These are phyloP conservation scores for Coemansia javaensis DNA, from an alignment of 192 early-diverging fungal genomes.

Conservation along the genomic window DNA sequence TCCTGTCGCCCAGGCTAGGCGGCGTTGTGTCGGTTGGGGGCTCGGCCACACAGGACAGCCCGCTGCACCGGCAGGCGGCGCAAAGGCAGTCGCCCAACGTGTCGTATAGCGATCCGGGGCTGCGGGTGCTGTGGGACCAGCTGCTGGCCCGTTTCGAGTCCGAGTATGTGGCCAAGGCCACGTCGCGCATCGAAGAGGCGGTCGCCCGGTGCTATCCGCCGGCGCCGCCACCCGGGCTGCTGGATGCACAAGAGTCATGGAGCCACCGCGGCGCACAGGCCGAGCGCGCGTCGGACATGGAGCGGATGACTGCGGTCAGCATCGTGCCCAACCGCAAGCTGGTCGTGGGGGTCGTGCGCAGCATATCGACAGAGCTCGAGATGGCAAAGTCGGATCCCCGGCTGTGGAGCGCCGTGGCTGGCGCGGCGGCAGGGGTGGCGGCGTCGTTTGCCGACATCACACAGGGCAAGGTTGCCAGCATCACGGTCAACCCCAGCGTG, in stretches of 20 bases:
- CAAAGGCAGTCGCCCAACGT: not conserved
- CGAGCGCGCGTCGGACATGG: not conserved
- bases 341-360: conserved; percentile 20
- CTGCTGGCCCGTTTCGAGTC: conserved; percentile 17
- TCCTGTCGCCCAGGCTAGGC: conserved; percentile 11
- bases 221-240: conserved; percentile 23
- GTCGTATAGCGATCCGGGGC: conserved; percentile 2
- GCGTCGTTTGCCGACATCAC: conserved; percentile 7
- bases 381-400: conserved; percentile 18
- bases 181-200: conserved; percentile 21
- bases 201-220: conserved; percentile 16
- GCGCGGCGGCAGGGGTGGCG: conserved; percentile 1
- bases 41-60: not conserved
- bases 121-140: conserved; percentile 21
- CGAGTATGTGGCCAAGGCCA: conserved; percentile 22
- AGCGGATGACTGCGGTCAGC: conserved; percentile 7
- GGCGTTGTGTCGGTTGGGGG: conserved; percentile 9
- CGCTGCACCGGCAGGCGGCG: too few species aligned
- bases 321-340: conserved; percentile 18
- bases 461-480: not conserved
- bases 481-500: conserved; percentile 1
- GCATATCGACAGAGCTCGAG: conserved; percentile 33
- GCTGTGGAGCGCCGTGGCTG: conserved; percentile 10
- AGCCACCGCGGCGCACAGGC: not conserved
- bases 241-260: conserved; percentile 23